phyloP scores from a whole-genome alignment of 768 basidiomycete species.

The Rhizopogon salebrosus region DNA sequence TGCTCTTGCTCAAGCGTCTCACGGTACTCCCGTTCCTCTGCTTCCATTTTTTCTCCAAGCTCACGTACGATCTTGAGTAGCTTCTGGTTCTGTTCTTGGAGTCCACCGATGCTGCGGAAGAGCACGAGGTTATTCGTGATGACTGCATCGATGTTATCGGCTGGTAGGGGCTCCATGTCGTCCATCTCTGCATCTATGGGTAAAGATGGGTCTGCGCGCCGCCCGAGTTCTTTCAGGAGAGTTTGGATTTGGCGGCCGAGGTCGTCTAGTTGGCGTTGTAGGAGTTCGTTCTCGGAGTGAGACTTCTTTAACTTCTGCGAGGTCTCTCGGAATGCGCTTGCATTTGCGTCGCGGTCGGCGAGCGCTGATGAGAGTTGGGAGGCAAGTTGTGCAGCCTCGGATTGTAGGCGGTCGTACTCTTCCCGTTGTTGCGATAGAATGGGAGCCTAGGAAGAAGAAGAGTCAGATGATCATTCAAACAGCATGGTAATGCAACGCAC shows the following conservation, averaged over 20 bases:
- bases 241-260: slow-evolving; percentile 80
- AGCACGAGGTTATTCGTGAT: slow-evolving; percentile 87
- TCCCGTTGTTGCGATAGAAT: slow-evolving; percentile 83
- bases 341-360: slow-evolving; percentile 66
- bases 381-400: slow-evolving; percentile 76
- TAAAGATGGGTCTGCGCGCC: slow-evolving; percentile 80
- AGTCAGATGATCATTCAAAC: background rate
- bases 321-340: slow-evolving; percentile 49
- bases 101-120: slow-evolving; percentile 69
- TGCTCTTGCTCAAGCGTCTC: slow-evolving; percentile 70
- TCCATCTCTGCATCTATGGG: slow-evolving; percentile 62
- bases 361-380: slow-evolving; percentile 73
- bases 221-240: slow-evolving; percentile 72
- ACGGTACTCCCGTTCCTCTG: slow-evolving; percentile 72
- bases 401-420: slow-evolving; percentile 81
- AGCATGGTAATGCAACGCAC: slow-evolving; percentile 30
- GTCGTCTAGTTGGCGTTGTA: slow-evolving; percentile 75
- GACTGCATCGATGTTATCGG: slow-evolving; percentile 64
- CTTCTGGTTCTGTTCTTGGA: slow-evolving; percentile 93
- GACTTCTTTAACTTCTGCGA: slow-evolving; percentile 58
- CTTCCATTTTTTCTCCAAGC: slow-evolving; percentile 80
- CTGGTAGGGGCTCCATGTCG: slow-evolving; percentile 39
- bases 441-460: slow-evolving; percentile 65
- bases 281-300: slow-evolving; percentile 57
- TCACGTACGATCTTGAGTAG: slow-evolving; percentile 79